These are phyloP conservation scores for Fusarium subtropicale DNA, from an alignment of 2,329 filamentous ascomycete genomes.

Conservation along the genomic window DNA sequence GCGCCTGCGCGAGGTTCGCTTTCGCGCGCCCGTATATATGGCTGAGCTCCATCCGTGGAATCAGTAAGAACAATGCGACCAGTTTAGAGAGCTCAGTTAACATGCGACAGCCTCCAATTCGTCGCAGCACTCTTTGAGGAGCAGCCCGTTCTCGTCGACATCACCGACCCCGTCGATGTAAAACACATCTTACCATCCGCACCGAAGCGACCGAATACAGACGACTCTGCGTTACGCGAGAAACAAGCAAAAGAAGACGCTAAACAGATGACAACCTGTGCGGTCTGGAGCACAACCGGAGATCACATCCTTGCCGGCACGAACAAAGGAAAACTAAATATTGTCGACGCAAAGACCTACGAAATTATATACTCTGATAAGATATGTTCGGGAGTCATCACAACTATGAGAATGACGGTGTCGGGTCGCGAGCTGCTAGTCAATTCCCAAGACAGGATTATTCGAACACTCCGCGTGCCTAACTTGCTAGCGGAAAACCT, in stretches of 20 bases:
- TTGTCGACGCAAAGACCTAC: conserved; percentile 85
- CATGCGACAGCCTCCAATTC: conserved; percentile 72
- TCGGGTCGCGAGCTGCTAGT: conserved; percentile 90
- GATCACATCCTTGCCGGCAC: conserved; percentile 93
- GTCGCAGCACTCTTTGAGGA: conserved; percentile 95
- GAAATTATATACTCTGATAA: conserved; percentile 91
- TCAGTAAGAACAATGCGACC: conserved; percentile 65
- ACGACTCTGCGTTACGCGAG: conserved; percentile 78
- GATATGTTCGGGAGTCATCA: conserved; percentile 87
- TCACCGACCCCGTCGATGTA: conserved; percentile 74
- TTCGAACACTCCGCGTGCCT: conserved; percentile 90
- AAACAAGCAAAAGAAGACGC: conserved; percentile 92
- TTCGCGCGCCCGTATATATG: conserved; percentile 93
- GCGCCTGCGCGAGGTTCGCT: conserved; percentile 85
- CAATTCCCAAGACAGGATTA: conserved; percentile 94
- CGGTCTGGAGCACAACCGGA: conserved; percentile 86
- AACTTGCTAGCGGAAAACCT: conserved; percentile 76
- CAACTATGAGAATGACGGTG: conserved; percentile 81
- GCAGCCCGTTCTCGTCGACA: conserved; percentile 87
- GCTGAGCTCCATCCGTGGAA: conserved; percentile 94
- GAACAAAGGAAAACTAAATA: conserved; percentile 95
- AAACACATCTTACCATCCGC: conserved; percentile 85
- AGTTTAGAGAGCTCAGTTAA: conserved; percentile 34
- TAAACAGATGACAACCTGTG: conserved; percentile 93
- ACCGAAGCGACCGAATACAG: conserved; percentile 78